These are phyloP conservation scores for Verbascum thapsus DNA, from an alignment of 257 asterid genomes.

Conservation along the genomic window DNA sequence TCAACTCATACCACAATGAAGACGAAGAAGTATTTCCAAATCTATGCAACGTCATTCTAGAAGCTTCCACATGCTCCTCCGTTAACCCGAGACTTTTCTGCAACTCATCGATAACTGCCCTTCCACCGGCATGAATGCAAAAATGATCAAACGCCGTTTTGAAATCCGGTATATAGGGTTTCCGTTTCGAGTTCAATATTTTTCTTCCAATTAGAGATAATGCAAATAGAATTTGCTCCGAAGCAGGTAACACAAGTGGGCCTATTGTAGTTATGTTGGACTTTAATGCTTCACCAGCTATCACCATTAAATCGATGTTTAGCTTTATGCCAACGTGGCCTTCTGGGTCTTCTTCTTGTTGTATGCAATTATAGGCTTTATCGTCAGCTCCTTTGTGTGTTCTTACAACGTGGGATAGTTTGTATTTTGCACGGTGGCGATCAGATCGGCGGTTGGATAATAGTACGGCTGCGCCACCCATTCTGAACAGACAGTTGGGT, in stretches of 20 bases:
- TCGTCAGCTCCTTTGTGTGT: constrained; percentile 58
- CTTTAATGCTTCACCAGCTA: constrained; percentile 66
- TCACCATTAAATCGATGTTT: constrained; percentile 53
- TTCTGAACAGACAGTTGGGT: constrained; percentile 48
- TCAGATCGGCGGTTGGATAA: constrained; percentile 46
- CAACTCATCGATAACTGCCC: constrained; percentile 77
- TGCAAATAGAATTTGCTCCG: constrained; percentile 55
- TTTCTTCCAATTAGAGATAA: constrained; percentile 39
- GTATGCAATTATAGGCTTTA: constrained; percentile 51
- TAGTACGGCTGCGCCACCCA: constrained; percentile 54
- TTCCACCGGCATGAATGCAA: constrained; percentile 75
- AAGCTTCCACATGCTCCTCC: constrained; percentile 67
- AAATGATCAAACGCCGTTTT: constrained; percentile 70
- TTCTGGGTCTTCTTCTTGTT: constrained; percentile 58
- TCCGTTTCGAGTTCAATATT: constrained; percentile 35
- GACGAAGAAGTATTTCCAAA: constrained; percentile 76
- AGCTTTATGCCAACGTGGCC: constrained; percentile 54
- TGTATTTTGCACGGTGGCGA: constrained; percentile 54
- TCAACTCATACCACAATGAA: constrained; percentile 71
- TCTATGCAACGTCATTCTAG: constrained; percentile 63
- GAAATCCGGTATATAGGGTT: constrained; percentile 58
- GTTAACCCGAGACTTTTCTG: constrained; percentile 55
- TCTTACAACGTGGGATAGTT: constrained; percentile 48
- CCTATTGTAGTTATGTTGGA: constrained; percentile 62
- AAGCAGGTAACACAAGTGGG: constrained; percentile 68